phyloP scores from a whole-genome alignment of 176 grass and related monocot species.

The Dendrocalamus sinicus region DNA sequence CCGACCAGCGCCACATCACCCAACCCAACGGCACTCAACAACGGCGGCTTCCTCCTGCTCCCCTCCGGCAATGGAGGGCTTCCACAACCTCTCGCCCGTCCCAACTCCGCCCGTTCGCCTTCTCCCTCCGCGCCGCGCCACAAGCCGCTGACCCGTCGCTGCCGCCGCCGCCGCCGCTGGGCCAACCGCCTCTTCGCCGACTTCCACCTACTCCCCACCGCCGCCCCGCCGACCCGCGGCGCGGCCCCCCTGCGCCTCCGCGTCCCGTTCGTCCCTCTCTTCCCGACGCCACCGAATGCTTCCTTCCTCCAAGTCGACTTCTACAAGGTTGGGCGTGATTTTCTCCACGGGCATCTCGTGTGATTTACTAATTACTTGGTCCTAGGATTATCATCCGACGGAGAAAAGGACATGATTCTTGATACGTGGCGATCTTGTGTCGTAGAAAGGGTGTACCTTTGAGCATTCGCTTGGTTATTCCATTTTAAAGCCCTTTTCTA shows the following conservation, averaged over 20 bases:
- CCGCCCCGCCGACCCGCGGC: slow-evolving; percentile 30
- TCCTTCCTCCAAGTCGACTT: slow-evolving; percentile 74
- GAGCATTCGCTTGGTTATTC: not conserved
- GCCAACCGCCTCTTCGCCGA: slow-evolving; percentile 91
- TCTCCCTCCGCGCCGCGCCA: no score
- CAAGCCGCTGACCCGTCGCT: no score
- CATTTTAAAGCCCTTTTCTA: not conserved
- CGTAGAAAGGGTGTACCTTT: not conserved
- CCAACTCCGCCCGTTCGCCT: no score
- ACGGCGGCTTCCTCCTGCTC: no score
- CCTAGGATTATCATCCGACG: not conserved
- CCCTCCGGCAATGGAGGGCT: no score
- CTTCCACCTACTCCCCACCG: slow-evolving; percentile 69
- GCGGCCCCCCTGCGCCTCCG: slow-evolving; percentile 22
- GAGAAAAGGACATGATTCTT: not conserved
- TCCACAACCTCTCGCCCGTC: no score
- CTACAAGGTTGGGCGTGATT: slow-evolving; percentile 63
- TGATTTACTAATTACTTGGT: not conserved
- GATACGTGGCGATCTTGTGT: not conserved
- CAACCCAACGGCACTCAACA: no score
- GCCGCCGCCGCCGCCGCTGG: no score
- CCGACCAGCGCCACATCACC: no score
- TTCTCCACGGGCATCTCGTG: not conserved
- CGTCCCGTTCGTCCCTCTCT: slow-evolving; percentile 55
- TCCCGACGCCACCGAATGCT: slow-evolving; percentile 61